phyloP scores from a whole-genome alignment of 306 rosid genomes.

The Medicago ruthenica region DNA sequence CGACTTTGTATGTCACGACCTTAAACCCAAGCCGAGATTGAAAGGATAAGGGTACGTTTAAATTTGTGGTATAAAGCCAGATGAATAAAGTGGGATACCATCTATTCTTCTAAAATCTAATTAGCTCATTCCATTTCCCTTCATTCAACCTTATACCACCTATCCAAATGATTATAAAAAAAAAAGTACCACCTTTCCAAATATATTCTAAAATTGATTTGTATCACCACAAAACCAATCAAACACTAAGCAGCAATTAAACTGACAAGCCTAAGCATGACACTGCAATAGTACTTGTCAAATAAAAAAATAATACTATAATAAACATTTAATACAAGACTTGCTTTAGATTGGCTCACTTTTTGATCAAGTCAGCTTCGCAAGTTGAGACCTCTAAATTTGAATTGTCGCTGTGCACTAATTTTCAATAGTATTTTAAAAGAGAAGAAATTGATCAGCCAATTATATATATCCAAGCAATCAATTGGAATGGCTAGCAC shows the following conservation, averaged over 20 bases:
- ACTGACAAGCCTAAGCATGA: background rate
- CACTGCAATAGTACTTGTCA: background rate
- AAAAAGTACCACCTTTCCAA: too few species aligned
- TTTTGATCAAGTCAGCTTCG: background rate
- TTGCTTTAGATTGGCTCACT: background rate
- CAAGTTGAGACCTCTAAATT: background rate
- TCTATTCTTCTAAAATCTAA: background rate
- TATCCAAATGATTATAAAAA: background rate
- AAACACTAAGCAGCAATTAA: background rate
- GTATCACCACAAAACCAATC: too few species aligned
- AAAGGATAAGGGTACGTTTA: background rate
- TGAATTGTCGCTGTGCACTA: background rate
- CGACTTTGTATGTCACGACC: too few species aligned
- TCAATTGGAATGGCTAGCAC: background rate
- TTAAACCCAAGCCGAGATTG: background rate
- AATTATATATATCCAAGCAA: background rate
- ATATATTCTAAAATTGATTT: too few species aligned
- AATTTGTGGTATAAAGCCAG: background rate
- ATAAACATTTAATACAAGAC: background rate
- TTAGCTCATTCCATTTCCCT: background rate
- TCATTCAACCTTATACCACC: background rate
- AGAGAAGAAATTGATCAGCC: background rate
- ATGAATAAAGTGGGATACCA: background rate
- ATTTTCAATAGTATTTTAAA: background rate
- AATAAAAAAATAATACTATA: too few species aligned